phyloP scores from a whole-genome alignment of 176 grass and related monocot species.

The Zoysia pacifica region DNA sequence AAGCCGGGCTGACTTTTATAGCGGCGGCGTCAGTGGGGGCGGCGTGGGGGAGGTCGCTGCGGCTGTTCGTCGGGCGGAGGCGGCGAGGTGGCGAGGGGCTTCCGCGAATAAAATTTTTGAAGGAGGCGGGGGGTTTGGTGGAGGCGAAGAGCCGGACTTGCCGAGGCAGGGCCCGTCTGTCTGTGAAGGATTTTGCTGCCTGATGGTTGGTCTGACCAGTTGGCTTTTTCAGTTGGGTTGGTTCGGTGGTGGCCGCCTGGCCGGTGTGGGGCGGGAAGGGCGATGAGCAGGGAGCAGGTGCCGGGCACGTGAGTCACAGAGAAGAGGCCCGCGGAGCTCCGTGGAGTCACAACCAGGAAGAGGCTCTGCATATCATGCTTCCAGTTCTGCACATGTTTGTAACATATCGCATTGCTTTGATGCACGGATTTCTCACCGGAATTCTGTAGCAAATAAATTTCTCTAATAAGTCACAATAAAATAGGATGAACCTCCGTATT shows the following conservation, averaged over 20 bases:
- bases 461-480: no score
- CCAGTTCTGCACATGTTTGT: no score
- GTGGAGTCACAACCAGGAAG: not conserved
- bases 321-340: not conserved
- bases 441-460: no score
- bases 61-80: conserved; percentile 30
- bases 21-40: conserved; percentile 36
- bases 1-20: not conserved
- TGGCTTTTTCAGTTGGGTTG: not conserved
- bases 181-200: not conserved
- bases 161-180: not conserved
- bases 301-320: not conserved
- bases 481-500: no score
- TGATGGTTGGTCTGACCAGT: not conserved
- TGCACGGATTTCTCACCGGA: no score
- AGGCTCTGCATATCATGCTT: not conserved
- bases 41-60: conserved; percentile 25
- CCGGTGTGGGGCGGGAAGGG: not conserved
- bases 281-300: not conserved
- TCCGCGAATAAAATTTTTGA: conserved; percentile 31
- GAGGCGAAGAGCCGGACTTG: conserved; percentile 1
- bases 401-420: no score
- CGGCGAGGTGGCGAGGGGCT: conserved; percentile 41
- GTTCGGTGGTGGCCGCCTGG: not conserved
- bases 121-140: conserved; percentile 35